These are phyloP conservation scores for Garcia nutans DNA, from an alignment of 345 rosid genomes.

Conservation along the genomic window DNA sequence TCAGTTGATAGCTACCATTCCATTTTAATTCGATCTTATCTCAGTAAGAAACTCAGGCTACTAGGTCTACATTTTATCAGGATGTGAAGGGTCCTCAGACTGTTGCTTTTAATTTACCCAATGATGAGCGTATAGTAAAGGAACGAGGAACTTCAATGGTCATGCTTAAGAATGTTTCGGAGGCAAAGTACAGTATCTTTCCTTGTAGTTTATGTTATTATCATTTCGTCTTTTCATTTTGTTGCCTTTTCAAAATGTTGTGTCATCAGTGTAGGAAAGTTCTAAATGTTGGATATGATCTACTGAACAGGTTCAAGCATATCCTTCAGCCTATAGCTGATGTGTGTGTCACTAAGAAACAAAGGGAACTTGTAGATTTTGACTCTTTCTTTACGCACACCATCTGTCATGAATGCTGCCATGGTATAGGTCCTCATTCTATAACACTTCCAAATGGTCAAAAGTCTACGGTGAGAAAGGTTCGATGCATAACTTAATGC, in stretches of 20 bases:
- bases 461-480: slow-evolving; percentile 86
- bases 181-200: slow-evolving; percentile 64
- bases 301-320: slow-evolving; percentile 65
- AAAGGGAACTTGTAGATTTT: slow-evolving; percentile 74
- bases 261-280: slow-evolving; percentile 5
- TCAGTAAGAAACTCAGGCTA: slow-evolving; percentile 11
- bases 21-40: background rate
- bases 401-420: slow-evolving; percentile 95
- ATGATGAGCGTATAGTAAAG: slow-evolving; percentile 86
- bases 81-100: slow-evolving; percentile 97
- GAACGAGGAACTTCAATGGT: slow-evolving; percentile 98
- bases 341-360: slow-evolving; percentile 61
- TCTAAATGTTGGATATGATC: slow-evolving; percentile 8
- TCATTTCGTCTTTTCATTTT: background rate
- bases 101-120: slow-evolving; percentile 93
- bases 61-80: slow-evolving; percentile 41
- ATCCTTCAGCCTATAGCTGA: slow-evolving; percentile 87
- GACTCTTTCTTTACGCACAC: slow-evolving; percentile 94
- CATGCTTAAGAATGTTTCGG: slow-evolving; percentile 85
- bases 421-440: slow-evolving; percentile 94
- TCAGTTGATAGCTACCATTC: background rate
- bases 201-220: background rate
- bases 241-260: slow-evolving; percentile 7
- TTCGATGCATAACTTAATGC: slow-evolving; percentile 24
- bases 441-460: slow-evolving; percentile 86